phyloP scores from a whole-genome alignment of 2,329 filamentous ascomycete genomes.

The Triangularia setosa region DNA sequence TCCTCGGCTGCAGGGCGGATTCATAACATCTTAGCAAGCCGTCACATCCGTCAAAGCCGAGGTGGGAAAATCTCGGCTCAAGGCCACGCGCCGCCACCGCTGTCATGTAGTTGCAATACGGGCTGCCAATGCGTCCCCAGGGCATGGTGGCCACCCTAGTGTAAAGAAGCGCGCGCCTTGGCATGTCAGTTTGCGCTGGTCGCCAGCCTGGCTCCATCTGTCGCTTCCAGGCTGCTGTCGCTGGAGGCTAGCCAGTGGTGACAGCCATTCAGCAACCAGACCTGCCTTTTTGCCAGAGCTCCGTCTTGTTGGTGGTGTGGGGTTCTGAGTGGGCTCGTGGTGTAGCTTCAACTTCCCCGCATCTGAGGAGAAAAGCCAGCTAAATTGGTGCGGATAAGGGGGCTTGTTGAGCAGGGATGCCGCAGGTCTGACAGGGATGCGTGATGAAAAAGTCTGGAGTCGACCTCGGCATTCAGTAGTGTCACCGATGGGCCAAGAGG shows the following conservation, averaged over 20 bases:
- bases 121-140: neutral
- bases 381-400: neutral
- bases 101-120: neutral
- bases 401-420: neutral
- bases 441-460: constrained; percentile 2
- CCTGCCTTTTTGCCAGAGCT: neutral
- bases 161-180: neutral
- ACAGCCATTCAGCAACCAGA: neutral
- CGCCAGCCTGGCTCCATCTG: neutral
- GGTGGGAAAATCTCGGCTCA: constrained; percentile 8
- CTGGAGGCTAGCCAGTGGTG: neutral
- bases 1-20: constrained; percentile 8
- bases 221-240: neutral
- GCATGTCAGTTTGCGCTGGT: neutral
- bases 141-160: neutral
- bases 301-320: neutral
- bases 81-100: neutral
- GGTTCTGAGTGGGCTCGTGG: neutral
- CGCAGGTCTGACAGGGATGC: neutral
- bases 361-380: neutral
- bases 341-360: constrained; percentile 4
- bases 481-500: constrained; percentile 2
- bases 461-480: constrained; percentile 13
- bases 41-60: neutral
- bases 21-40: constrained; percentile 17